These are phyloP conservation scores for Salix udensis DNA, from an alignment of 345 rosid genomes.

Conservation along the genomic window DNA sequence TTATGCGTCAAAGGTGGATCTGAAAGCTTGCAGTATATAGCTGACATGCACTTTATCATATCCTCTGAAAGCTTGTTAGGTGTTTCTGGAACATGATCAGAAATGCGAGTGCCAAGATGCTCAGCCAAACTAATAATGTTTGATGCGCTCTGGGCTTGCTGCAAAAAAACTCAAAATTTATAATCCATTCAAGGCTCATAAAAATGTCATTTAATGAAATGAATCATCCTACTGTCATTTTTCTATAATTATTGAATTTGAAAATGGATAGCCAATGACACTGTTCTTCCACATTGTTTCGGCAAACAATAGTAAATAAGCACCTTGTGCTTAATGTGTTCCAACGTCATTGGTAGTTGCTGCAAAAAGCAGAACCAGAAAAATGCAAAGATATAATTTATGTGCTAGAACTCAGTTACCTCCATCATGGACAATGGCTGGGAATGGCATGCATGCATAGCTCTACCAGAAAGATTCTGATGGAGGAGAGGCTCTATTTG, in stretches of 20 bases:
- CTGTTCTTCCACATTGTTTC: neutral
- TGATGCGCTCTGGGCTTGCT: conserved; percentile 68
- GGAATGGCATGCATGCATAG: conserved; percentile 72
- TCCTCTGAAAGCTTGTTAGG: conserved; percentile 95
- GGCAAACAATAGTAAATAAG: neutral
- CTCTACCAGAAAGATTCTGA: conserved; percentile 51
- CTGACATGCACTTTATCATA: conserved; percentile 90
- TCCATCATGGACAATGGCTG: conserved; percentile 71
- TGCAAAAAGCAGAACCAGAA: neutral
- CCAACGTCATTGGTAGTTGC: neutral
- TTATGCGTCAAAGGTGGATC: conserved; percentile 71
- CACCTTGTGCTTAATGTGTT: neutral
- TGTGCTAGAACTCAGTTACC: conserved; percentile 38
- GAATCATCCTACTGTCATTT: neutral
- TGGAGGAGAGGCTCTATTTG: conserved; percentile 45
- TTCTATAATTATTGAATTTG: neutral
- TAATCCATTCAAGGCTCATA: conserved; percentile 6
- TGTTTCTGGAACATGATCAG: conserved; percentile 86
- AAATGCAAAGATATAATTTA: neutral
- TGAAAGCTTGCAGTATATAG: conserved; percentile 80
- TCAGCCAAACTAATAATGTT: conserved; percentile 86
- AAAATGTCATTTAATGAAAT: neutral
- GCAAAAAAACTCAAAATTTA: conserved; percentile 24
- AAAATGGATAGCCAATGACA: neutral
- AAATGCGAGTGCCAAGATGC: conserved; percentile 82